Evolutionary conservation across 257 asterid genomes (phyloP).

Genomic region (Nicotiana tomentosiformis): DNA sequence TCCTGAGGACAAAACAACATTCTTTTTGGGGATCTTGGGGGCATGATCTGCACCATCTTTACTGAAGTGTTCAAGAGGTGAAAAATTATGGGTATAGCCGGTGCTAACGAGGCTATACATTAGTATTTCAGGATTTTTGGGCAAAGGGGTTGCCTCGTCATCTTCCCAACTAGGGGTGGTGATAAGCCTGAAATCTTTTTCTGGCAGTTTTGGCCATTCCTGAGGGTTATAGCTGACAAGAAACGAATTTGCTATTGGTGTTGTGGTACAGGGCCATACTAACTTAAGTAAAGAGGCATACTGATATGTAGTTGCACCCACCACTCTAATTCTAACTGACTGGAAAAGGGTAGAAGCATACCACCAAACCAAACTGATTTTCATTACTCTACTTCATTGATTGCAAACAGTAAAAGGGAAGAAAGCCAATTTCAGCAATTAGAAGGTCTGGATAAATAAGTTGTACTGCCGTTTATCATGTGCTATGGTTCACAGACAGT

Average conservation of each 20-base stretch:
- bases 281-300: background rate
- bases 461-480: background rate
- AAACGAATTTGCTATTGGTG: background rate
- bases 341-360: background rate
- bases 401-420: background rate
- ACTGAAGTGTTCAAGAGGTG: too few relatives aligned
- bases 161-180: too few relatives aligned
- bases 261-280: background rate
- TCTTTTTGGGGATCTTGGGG: too few relatives aligned
- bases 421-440: background rate
- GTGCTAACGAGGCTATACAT: too few relatives aligned
- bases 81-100: too few relatives aligned
- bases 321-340: background rate
- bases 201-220: too few relatives aligned
- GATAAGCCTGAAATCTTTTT: too few relatives aligned
- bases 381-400: background rate
- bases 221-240: too few relatives aligned
- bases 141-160: too few relatives aligned
- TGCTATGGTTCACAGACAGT: background rate
- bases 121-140: too few relatives aligned
- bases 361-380: conserved; percentile 5
- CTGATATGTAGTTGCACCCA: background rate
- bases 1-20: too few relatives aligned
- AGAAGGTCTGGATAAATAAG: background rate
- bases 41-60: too few relatives aligned